Base-by-base conservation (phyloP, 352 stramenopile genomes). In the Phytophthora uliginosa region DNA sequence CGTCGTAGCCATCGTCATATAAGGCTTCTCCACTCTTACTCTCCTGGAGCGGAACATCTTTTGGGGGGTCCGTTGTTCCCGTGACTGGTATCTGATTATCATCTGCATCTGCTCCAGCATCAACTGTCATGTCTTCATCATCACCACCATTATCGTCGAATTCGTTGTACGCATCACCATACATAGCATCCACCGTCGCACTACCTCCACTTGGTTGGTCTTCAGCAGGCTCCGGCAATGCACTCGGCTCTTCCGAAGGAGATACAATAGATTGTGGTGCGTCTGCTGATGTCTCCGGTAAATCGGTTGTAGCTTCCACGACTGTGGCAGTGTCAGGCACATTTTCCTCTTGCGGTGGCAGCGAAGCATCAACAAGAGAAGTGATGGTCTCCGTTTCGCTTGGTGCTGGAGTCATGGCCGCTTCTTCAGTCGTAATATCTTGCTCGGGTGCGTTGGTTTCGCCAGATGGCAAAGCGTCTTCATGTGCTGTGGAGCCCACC, bases 121-220 rank as follows among this genome's bases (percentile, higher is more conserved):
- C 73, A 52, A 54, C 36, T 36, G 69, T 54, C 55, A 75, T 73
- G 18, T 62, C 70, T 40, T 89, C 80, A 42, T 82, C 82, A 8
- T 77, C 78, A 40, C 61, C 74, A 20, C 59, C 62, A 18, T 83
- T 82, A 26, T 86, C 78, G 2, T 91, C 83, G 66, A 91, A 91
- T 47, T 92, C 83, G 20, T 72, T 80, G 52, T 84, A 86, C 31
- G 78, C 73, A 59, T 91, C 85, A 8, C 72, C 82, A 47, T 91
- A 92, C 66, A 92, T 75, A 42, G 80, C 81, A 70, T 90, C 82
- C 4, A 70, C 65, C 34, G 54, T 53, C 1, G 62, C 52, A 40
- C 18, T 76, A 6, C n/a, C 53, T 34, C 17, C 61, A 52, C 66
- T 63, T 57, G 60, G 42, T 18, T 77, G 69, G 5, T 58, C 31